phyloP scores from a whole-genome alignment of 495 filamentous ascomycete species.

The Penicillium crystallinum region DNA sequence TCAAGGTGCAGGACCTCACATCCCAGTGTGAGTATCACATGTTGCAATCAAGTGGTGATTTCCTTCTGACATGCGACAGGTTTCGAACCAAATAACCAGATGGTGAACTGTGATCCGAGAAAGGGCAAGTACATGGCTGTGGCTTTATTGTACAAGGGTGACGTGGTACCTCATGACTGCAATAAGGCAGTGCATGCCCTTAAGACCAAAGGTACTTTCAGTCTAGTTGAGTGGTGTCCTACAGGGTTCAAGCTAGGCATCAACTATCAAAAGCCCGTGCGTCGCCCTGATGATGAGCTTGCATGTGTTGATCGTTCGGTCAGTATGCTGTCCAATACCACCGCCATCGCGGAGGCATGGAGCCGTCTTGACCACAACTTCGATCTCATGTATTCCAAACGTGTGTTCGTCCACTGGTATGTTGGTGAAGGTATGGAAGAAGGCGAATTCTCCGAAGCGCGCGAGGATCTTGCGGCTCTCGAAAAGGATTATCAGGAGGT shows the following conservation, averaged over 20 bases:
- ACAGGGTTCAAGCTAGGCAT: slow-evolving; percentile 94
- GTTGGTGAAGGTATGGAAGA: slow-evolving; percentile 96
- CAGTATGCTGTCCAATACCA: slow-evolving; percentile 89
- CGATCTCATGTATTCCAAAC: slow-evolving; percentile 95
- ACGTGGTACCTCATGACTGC: slow-evolving; percentile 83
- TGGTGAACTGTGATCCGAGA: slow-evolving; percentile 89
- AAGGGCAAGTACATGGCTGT: slow-evolving; percentile 96
- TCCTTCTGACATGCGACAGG: slow-evolving; percentile 35
- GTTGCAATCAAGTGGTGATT: not conserved
- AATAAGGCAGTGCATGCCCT: slow-evolving; percentile 64
- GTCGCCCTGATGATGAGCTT: slow-evolving; percentile 72
- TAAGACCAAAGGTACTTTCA: slow-evolving; percentile 84
- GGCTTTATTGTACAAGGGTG: slow-evolving; percentile 82
- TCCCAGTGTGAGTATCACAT: slow-evolving; percentile 63
- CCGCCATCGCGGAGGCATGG: slow-evolving; percentile 88
- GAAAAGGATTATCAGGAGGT: slow-evolving; percentile 95
- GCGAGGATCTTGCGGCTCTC: slow-evolving; percentile 83
- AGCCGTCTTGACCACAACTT: slow-evolving; percentile 86
- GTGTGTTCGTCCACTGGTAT: slow-evolving; percentile 93
- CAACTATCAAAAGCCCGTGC: slow-evolving; percentile 83
- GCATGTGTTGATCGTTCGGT: slow-evolving; percentile 82
- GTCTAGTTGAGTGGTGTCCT: slow-evolving; percentile 94
- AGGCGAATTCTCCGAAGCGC: slow-evolving; percentile 86
- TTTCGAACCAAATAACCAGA: slow-evolving; percentile 94
- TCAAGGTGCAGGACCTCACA: slow-evolving; percentile 82